phyloP scores from a whole-genome alignment of 108 stramenopile species.

The Nitzschia sp. region DNA sequence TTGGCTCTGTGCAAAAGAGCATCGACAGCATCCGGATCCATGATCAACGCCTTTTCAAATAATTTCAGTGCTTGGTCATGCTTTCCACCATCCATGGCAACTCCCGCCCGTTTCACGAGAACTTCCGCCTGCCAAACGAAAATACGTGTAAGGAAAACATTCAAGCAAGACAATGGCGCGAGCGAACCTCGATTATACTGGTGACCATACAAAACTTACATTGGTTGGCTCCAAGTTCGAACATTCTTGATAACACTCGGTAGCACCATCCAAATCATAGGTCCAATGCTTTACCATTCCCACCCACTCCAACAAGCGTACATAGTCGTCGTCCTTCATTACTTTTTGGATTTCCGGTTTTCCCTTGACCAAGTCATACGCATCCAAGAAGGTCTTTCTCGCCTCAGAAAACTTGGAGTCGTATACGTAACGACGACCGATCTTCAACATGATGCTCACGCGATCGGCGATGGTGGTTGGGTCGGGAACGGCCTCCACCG shows the following conservation, averaged over 20 bases:
- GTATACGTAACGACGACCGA: slow-evolving; percentile 77
- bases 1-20: slow-evolving; percentile 89
- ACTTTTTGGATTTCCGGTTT: slow-evolving; percentile 32
- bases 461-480: slow-evolving; percentile 35
- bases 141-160: too few species aligned
- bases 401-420: slow-evolving; percentile 67
- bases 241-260: slow-evolving; percentile 71
- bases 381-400: slow-evolving; percentile 67
- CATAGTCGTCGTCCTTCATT: slow-evolving; percentile 70
- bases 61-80: slow-evolving; percentile 68
- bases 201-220: slow-evolving; percentile 46
- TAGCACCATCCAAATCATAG: slow-evolving; percentile 82
- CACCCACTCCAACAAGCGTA: slow-evolving; percentile 81
- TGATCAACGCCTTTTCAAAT: slow-evolving; percentile 70
- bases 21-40: slow-evolving; percentile 79
- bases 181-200: too few species aligned
- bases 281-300: slow-evolving; percentile 88
- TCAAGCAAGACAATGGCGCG: too few species aligned
- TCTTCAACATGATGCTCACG: slow-evolving; percentile 59
- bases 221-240: slow-evolving; percentile 80
- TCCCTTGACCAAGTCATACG: slow-evolving; percentile 53
- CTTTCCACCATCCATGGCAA: slow-evolving; percentile 82
- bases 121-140: slow-evolving; percentile 52
- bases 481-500: slow-evolving; percentile 23
- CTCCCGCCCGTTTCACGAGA: slow-evolving; percentile 86